Evolutionary conservation across 257 asterid species (phyloP), one percentile per base, ranked within the genome.

Genomic region (Penstemon barbatus): DNA sequence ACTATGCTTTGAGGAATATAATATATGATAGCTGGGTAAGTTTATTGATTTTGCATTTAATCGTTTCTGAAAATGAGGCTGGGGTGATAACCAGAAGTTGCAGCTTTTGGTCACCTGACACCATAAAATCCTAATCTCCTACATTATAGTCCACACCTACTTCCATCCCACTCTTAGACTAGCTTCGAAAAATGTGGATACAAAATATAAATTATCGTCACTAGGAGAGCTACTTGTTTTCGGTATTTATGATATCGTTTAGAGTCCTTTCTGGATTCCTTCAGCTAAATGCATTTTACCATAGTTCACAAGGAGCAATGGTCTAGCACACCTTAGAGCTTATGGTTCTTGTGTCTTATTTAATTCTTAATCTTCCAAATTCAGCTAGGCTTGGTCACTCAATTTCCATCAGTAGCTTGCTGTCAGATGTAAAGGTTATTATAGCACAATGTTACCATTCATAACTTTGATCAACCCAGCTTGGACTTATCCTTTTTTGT

Each of bases 71-170:
- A 66, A 63, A 18, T 10, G 18, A 54, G 52, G 46, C 45, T 69
- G 41, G 63, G 65, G 13, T 67, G 75, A 67, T 66, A 52, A 61
- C 57, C 8, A 50, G 56, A 61, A 61, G 61, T 71, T 63, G 37
- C 51, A 44, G 40, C 61, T 68, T 19, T 61, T 75, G 41, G 33
- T 72, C 57, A 13, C 5, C 50, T 36, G 8, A 48, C 58, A 49
- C 56, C 12, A 4, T 3, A 48, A 63, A 44, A 63, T 61, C 42
- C 58, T 18, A 51, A 50, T 10, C 38, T 61, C 50, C 63, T 48
- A 58, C 71, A 68, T 70, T 38, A 48, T 33, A 48, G 53, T 52
- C 3, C 38, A 52, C 46, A 51, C 63, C 53, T 45, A 50, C 53
- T 40, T 43, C 48, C 49, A 13, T 46, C 33, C 33, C 33, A 25